Conservation (phyloP, 352 stramenopile genomes). For the Blastocystis hominis region DNA sequence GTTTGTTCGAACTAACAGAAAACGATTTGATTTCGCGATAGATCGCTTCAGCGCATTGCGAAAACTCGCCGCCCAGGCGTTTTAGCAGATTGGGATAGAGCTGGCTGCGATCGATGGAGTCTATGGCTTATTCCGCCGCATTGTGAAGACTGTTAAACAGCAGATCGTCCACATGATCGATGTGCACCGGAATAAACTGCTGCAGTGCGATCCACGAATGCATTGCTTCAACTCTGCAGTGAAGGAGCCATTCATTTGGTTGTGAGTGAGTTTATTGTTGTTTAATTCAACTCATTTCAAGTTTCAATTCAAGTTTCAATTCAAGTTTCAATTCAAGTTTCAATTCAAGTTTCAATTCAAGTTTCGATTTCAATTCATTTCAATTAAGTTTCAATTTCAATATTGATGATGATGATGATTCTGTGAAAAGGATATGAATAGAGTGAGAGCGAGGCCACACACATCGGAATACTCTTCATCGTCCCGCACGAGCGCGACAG, state of each 20-base stretch:
- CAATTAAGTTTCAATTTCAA: no score
- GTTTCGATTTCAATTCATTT: no score
- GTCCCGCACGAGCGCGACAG: neutral
- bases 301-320: no score
- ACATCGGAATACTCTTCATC: neutral
- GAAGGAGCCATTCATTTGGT: neutral
- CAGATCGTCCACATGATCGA: neutral
- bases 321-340: no score
- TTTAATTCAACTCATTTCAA: no score
- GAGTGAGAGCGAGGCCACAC: neutral
- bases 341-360: no score
- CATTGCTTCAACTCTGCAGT: neutral
- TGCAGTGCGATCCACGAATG: neutral
- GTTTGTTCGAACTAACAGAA: conserved; percentile 1
- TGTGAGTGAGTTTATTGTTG: no score
- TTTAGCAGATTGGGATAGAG: conserved; percentile 33
- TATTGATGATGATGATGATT: no score
- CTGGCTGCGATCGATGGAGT: neutral
- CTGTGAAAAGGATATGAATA: neutral
- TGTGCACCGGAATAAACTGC: neutral
- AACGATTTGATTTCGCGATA: neutral
- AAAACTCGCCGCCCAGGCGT: neutral
- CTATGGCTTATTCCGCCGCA: neutral
- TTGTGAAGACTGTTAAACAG: conserved; percentile 11
- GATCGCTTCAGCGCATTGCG: conserved; percentile 1